Evolutionary conservation across 352 stramenopile species (phyloP), one percentile per base, ranked within the genome.

Genomic region (Phytophthora fragariae): DNA sequence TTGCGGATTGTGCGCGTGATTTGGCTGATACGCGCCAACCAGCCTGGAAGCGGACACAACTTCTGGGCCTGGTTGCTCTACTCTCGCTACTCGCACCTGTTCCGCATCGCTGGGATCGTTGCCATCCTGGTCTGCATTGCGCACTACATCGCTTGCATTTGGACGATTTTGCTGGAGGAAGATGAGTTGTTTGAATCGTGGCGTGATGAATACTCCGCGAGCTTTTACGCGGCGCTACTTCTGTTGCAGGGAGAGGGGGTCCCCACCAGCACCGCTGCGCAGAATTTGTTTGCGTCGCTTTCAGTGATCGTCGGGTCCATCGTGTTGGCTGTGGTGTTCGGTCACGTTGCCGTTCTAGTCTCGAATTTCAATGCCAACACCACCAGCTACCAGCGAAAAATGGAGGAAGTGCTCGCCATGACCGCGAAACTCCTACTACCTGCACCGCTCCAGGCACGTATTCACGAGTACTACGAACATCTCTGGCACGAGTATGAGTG

Each of bases 381-480:
- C 7, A 89, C 79, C 0, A 79, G 67, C 31, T 95, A 92, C 60
- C 72, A 89, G 46, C 82, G 79, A 11, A 93, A 93, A 53, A 88
- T 91, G 82, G 86, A 92, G 50, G 57, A 73, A 39, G 77, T 93
- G 1, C 81, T 90, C 27, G 81, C 82, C 2, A 73, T 81, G 57
- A 94, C 90, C 63, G 62, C 54, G 4, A 89, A 92, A 37, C 47
- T 91, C n/a, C 59, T 81, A 21, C 70, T 95, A 0, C 88, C 86
- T 0, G 10, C 53, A 0, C 33, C 66, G 1, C 50, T 95, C 2
- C 85, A 86, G 1, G 82, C 92, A 17, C 73, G 86, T 19, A 88
- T 93, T 9, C 79, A 81, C 24, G 71, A 86, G 49, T 92, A 92
- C 41, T 94, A 92, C 57, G 81, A 84, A 19, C 81, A 92, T 62